Evolutionary conservation across 1,284 basidiomycete species (phyloP), one percentile per base, ranked within the genome.

Genomic region (Tilletia walkeri): DNA sequence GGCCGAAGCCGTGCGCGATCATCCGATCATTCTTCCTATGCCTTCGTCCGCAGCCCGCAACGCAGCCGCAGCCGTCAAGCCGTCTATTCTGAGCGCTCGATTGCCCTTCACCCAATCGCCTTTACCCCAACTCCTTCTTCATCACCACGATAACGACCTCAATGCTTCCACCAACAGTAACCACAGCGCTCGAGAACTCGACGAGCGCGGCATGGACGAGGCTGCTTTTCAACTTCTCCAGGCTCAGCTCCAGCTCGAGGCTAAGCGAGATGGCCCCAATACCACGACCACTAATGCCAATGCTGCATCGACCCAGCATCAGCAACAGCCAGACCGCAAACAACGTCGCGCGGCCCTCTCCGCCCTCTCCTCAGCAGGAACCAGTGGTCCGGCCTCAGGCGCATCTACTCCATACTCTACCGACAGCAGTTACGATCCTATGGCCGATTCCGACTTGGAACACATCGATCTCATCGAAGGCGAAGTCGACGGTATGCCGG

Each of bases 401-500:
- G 72, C 73, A 7, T 76, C 76, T 48, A 78, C 80, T 4, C 80
- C 79, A 3, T 75, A 76, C 39, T 73, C 61, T 69, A 4, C 73
- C 68, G 54, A 80, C 73, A 71, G 71, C 38, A 78, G 76, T 69
- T 82, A 79, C 67, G 80, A 83, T 20, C 80, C 82, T 1, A 75
- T 74, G 20, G 77, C 77, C 48, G 77, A 80, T 63, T 77, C 78
- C 16, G 79, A 81, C 34, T 74, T 83, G 30, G 79, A 75, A n/a
- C 75, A 82, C 66, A 72, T 82, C 47, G 81, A 82, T 41, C 63
- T 83, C 39, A 69, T 82, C n/a, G 73, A 78, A 10, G 82, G 82
- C 39, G 82, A 83, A 69, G 77, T 75, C 4, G 82, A 83, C 48
- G 82, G 82, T 24, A 80, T 83, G 81, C 82, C 82, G 0, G 38